Evolutionary conservation across 2,329 filamentous ascomycete species (phyloP), one percentile per base, ranked within the genome.

Genomic region (Colletotrichum graminicola): DNA sequence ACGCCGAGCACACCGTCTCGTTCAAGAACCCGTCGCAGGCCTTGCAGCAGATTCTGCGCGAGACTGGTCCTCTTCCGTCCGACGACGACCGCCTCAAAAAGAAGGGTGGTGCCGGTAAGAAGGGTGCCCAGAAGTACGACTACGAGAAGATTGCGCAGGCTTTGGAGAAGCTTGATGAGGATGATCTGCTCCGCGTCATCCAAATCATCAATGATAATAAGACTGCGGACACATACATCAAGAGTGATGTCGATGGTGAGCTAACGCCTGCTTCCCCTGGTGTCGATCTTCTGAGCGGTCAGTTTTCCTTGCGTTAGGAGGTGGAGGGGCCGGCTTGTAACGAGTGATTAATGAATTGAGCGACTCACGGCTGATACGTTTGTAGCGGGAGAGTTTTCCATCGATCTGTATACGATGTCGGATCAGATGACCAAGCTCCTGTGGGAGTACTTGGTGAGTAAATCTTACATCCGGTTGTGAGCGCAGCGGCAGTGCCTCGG

Each of bases 121-220:
- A 96, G 87, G 93, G 93, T 82, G 90, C 91, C 80, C 89, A 92
- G 75, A 84, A 85, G 62, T 86, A 84, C 76, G 96, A 99, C 81
- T 96, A 97, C 86, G 96, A 99, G 85, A 98, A 97, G 87, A 90
- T 99, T 77, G 96, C 95, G 41, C 95, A 98, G 71, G 94, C 92
- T 0, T 86, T 99, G 70, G 91, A 95, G 80, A 94, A 94, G 85
- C 90, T 99, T 34, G 89, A 90, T 74, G 96, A 99, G 84, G 96
- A 99, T 75, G 95, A 98, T 78, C 85, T 99, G 52, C 86, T 99
- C 73, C 93, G 96, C 76, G 94, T 98, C 32, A 97, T 99, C 73
- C 95, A 98, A 84, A 92, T 99, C 89, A 95, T 99, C 73, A 96
- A 98, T 81, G 96, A 99, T 83, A 94, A 98, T 84, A 98, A 98